A percentile compares a stretch with the other conserved stretches of the same genome.
Evolutionary conservation across 176 grass and related monocot species (phyloP).

Genomic region (Oryza longistaminata): DNA sequence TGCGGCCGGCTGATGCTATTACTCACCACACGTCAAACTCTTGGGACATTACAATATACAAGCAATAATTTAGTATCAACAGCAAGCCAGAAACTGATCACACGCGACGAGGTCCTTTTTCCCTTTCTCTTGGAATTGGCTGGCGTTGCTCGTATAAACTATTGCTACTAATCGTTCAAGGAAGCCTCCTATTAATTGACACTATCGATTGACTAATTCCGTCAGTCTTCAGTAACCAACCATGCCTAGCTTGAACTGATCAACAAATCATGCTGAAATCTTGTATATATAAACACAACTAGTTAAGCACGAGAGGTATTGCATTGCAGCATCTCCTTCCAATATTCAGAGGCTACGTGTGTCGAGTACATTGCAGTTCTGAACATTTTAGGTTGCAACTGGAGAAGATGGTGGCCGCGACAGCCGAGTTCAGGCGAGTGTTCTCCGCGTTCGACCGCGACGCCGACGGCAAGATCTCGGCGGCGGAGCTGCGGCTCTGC

Average conservation of each 20-base stretch:
- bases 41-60: neutral
- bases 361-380: neutral
- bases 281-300: neutral
- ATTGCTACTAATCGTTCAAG: neutral
- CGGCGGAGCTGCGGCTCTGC: conserved; percentile 3
- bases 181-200: neutral
- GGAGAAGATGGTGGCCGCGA: neutral
- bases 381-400: neutral
- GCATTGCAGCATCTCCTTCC: neutral
- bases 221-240: neutral
- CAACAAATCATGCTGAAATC: neutral
- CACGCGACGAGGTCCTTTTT: neutral
- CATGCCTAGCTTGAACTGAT: neutral
- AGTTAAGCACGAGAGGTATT: neutral
- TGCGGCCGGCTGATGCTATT: neutral
- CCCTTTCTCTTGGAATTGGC: neutral
- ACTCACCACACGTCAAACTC: neutral
- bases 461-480: conserved; percentile 28
- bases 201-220: neutral
- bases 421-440: neutral
- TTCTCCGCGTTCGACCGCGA: conserved; percentile 7
- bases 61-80: neutral
- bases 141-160: neutral
- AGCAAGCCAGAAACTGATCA: neutral
- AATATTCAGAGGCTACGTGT: neutral